Base-by-base conservation (phyloP, 139 green algal species). In the Pseudopediastrum boryanum region DNA sequence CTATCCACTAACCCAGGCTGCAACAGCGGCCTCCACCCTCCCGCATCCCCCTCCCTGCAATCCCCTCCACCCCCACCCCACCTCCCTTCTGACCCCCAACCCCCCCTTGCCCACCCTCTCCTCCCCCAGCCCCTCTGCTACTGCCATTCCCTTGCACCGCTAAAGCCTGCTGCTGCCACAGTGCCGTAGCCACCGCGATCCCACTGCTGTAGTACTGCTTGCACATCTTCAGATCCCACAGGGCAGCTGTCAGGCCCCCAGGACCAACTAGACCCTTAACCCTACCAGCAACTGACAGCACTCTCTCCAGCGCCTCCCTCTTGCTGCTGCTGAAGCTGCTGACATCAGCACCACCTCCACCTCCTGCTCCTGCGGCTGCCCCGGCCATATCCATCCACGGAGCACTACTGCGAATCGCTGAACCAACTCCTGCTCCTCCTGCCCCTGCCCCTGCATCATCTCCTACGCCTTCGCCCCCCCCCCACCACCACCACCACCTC, bases 201-300 rank as follows among this genome's bases (percentile, higher is more conserved):
- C 71, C 25, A 56, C 71, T 39, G 56, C 71, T 70, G 71, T 56
- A 42, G 69, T 69, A 56, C 54, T 78, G 71, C 71, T 70, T 12
- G 13, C 46, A 41, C 23, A 92, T 69, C 50, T 72, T 58, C 50
- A 94, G 73, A 44, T 85, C 86, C 41, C 67, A 75, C 41, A 92
- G 79, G 42, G 78, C 58, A 19, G 85, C 58, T 83, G 27, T 52
- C 76, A 74, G 41, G 46, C 73, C 21, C 27, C 39, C 38, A 77
- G 44, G 25, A 9, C 50, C 39, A 67, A 38, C 25, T 41, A 16
- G 13, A 21, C 52, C 36, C 41, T 16, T 27, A 31, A 58, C 59
- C 31, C 54, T 48, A 41, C 19, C 38, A 35, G 39, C 10, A 13
- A 19, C 2, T 33, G 19, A 7, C 67, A 67, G 21, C 33, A 2